A percentile compares a stretch with the other conserved stretches of the same genome.
These are phyloP conservation scores for Lentinula aciculospora DNA, from an alignment of 768 basidiomycete genomes.

Conservation along the genomic window DNA sequence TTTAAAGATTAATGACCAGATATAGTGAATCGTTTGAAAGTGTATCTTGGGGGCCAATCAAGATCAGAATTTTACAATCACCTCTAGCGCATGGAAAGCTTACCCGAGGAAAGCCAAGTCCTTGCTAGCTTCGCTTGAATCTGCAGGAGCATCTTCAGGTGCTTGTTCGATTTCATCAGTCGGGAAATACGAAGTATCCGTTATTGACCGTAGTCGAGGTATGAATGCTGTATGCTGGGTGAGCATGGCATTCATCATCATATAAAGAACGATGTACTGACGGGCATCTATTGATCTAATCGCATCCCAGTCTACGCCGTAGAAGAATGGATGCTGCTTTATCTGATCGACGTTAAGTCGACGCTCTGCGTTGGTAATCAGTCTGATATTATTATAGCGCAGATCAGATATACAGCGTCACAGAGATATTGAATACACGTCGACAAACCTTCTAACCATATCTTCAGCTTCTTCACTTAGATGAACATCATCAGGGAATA, in stretches of 20 bases:
- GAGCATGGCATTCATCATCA: neutral
- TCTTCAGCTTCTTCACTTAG: slow-evolving; percentile 90
- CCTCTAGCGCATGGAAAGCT: slow-evolving; percentile 13
- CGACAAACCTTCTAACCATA: slow-evolving; percentile 64
- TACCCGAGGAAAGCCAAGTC: slow-evolving; percentile 68
- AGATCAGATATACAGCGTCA: neutral
- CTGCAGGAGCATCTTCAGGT: slow-evolving; percentile 37
- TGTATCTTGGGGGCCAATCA: slow-evolving; percentile 46
- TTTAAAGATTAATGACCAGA: slow-evolving; percentile 1
- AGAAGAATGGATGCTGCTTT: slow-evolving; percentile 89
- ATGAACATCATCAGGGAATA: slow-evolving; percentile 92
- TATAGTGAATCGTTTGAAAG: slow-evolving; percentile 71
- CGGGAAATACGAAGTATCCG: slow-evolving; percentile 98
- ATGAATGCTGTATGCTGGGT: slow-evolving; percentile 59
- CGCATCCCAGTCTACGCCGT: slow-evolving; percentile 89
- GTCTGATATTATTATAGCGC: slow-evolving; percentile 28
- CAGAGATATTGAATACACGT: neutral
- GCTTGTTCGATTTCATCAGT: slow-evolving; percentile 88
- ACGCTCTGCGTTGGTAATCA: slow-evolving; percentile 81
- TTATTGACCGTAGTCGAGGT: slow-evolving; percentile 89
- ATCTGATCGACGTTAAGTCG: slow-evolving; percentile 81
- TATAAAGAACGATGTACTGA: neutral
- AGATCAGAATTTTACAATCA: neutral
- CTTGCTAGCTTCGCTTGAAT: slow-evolving; percentile 38
- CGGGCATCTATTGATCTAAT: slow-evolving; percentile 87